Base-by-base conservation (phyloP, 139 green algal species). In the Klebsormidium nitens region DNA sequence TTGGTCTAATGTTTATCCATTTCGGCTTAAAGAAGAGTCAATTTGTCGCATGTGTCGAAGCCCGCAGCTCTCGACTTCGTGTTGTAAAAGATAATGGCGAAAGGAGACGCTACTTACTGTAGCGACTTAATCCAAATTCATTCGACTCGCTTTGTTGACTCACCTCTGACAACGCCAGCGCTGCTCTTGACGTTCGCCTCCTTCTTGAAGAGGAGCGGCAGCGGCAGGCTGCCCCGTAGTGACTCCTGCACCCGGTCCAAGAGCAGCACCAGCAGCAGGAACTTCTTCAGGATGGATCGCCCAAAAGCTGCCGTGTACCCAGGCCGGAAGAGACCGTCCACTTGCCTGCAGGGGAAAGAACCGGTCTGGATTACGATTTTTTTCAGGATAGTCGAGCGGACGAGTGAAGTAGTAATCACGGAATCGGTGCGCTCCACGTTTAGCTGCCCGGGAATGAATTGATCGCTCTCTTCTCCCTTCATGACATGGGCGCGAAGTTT, bases 231-330 rank as follows among this genome's bases (percentile, higher is more conserved):
- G 42, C 42, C 42, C 42, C 8, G 42, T 14, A 26, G 11, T 14
- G 11, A 3, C 56, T n/a, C 23, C 44, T 49, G 1, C 62, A 2
- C 2, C 36, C 49, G 59, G 79, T 95, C 90, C 57, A 95, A 77
- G 32, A 95, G 80, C 44, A 90, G 68, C 6, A 88, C 84, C 39
- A 94, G 69, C 67, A 92, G 81, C 66, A 95, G 80, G 34, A 91
- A 75, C 14, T 87, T 86, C 64, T 90, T 89, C 17, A 95, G 61
- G 34, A 93, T 66, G 11, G 86, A 46, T 19, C 73, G 66, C 0
- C 79, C 81, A 36, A 87, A 65, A 11, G 83, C 72, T 1, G 46
- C 67, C 89, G 90, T 23, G 76, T 87, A 89, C 0, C 77, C 68
- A 0, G 76, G 36, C 63, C 75, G 78, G 66, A 80, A 63, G 6